Conservation (phyloP, 495 filamentous ascomycete species). For the Annulohypoxylon nitens region DNA sequence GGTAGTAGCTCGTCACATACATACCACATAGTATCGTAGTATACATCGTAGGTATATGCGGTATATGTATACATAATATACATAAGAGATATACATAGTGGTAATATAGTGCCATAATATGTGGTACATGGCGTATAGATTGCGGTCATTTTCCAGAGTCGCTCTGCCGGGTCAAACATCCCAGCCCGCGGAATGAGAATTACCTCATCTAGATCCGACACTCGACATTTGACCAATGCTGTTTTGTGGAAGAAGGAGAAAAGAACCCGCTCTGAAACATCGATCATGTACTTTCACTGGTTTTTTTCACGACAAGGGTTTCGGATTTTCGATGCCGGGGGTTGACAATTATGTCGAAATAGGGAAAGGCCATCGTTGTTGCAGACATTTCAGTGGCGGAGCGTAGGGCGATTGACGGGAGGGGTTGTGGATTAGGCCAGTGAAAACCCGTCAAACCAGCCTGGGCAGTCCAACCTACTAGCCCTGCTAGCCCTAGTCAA, state of each 20-base stretch:
- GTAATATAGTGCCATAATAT: background rate
- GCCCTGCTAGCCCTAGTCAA: too few species aligned
- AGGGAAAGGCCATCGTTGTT: slow-evolving; percentile 35
- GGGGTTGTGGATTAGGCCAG: slow-evolving; percentile 20
- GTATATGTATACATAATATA: too few species aligned
- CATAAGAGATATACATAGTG: background rate
- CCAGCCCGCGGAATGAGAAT: slow-evolving; percentile 35
- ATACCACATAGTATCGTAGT: background rate
- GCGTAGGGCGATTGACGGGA: slow-evolving; percentile 26
- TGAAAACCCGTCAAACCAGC: background rate
- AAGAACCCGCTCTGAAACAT: slow-evolving; percentile 38
- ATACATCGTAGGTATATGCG: background rate
- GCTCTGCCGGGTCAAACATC: slow-evolving; percentile 33
- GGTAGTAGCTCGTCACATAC: slow-evolving; percentile 41
- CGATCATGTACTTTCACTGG: slow-evolving; percentile 14
- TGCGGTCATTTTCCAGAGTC: slow-evolving; percentile 42
- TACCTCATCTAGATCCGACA: slow-evolving; percentile 43
- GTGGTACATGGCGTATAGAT: slow-evolving; percentile 24
- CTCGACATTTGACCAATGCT: slow-evolving; percentile 21
- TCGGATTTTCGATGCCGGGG: slow-evolving; percentile 30
- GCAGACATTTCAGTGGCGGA: slow-evolving; percentile 36
- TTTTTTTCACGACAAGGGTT: slow-evolving; percentile 36
- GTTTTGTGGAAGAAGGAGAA: slow-evolving; percentile 10
- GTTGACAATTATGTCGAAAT: slow-evolving; percentile 45
- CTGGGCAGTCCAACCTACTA: too few species aligned